Evolutionary conservation across 495 filamentous ascomycete species (phyloP), one percentile per base, ranked within the genome.

Genomic region (Pyrenula aspistea): DNA sequence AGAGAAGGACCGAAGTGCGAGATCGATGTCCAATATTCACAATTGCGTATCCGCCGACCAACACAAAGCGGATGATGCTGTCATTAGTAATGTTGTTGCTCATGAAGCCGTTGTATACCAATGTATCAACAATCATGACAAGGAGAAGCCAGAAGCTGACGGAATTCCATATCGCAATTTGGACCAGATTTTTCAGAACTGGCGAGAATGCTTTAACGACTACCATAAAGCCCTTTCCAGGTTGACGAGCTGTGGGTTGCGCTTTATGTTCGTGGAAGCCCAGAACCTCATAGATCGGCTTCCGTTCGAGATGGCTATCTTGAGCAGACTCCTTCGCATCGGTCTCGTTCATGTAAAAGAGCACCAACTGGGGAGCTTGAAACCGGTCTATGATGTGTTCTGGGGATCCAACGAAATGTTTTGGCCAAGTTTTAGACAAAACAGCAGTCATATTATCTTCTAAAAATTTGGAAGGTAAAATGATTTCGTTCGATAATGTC

Each of bases 21-120:
- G 4, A 52, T 52, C 4, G 50, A 24, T 52, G 19, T 52, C 50
- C 50, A 52, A 52, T 52, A 52, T 52, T 52, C 19, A 20, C 50
- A 52, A 20, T 8, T 52, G 50, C 19, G 20, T 52, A 52, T 52
- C 8, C 22, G 20, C 50, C 50, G 22, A 52, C 50, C 8, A 52
- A 20, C 22, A 52, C 22, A 8, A 52, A 52, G 50, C 50, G 50
- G 19, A 52, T 24, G 8, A 21, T 52, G 50, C 50, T 52, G 50
- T 52, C 50, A 24, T 52, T 52, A 52, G 50, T 52, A 52, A 52
- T 52, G 50, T 52, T 52, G 50, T 52, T 4, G 22, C 50, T 52
- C 19, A 52, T 4, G 50, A 52, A 52, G 50, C 50, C 50, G 50
- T 52, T 52, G 22, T 52, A 52, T 10, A 52, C 19, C 50, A 52